phyloP scores from a whole-genome alignment of 257 asterid species.

The Solanum bulbocastanum region DNA sequence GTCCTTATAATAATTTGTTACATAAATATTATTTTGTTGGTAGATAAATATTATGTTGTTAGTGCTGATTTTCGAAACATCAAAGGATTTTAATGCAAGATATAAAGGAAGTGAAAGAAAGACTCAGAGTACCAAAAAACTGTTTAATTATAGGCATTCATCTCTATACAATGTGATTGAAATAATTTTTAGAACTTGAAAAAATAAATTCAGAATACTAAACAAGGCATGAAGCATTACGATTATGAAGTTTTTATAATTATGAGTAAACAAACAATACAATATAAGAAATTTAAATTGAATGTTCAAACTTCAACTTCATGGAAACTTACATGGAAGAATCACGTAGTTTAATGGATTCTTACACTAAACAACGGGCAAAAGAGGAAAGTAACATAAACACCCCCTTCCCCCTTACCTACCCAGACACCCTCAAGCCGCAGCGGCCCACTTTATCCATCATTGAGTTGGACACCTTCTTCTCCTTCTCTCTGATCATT shows the following conservation, averaged over 20 bases:
- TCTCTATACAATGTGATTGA: neutral
- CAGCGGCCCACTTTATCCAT: slow-evolving; percentile 3
- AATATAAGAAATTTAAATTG: too few species aligned
- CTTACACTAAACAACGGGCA: neutral
- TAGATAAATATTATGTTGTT: neutral
- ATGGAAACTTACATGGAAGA: too few species aligned
- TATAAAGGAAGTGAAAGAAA: neutral
- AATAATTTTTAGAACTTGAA: too few species aligned
- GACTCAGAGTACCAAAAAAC: neutral
- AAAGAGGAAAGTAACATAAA: neutral
- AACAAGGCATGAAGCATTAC: neutral
- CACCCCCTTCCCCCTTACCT: neutral
- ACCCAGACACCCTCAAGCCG: neutral
- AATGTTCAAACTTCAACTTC: too few species aligned
- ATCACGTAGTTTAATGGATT: neutral
- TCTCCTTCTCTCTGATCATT: neutral
- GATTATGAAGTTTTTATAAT: too few species aligned
- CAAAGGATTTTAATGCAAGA: neutral
- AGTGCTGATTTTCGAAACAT: neutral
- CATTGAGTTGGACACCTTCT: neutral
- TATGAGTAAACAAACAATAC: too few species aligned
- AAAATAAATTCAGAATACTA: too few species aligned
- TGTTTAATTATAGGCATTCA: neutral
- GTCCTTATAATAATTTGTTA: neutral
- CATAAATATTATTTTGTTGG: neutral